phyloP scores from a whole-genome alignment of 2,329 filamentous ascomycete genomes.

The Periconia macrospinosa region DNA sequence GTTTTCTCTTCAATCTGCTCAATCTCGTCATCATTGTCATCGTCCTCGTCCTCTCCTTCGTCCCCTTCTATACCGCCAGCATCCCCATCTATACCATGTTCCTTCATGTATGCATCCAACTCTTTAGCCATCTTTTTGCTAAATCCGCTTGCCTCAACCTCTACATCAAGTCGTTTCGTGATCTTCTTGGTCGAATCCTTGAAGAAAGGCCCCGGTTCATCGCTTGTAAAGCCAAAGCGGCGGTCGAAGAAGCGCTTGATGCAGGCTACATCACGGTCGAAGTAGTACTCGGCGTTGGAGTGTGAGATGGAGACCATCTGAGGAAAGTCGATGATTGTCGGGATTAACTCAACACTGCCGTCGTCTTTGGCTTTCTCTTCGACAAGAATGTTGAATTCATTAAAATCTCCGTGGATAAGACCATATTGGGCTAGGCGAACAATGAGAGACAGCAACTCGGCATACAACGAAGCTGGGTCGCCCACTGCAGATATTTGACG shows the following conservation, averaged over 20 bases:
- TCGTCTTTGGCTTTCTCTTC: conserved; percentile 63
- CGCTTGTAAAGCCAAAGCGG: conserved; percentile 83
- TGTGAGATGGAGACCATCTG: conserved; percentile 98
- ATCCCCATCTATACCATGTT: conserved; percentile 62
- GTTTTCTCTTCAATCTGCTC: conserved; percentile 7
- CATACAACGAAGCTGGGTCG: conserved; percentile 82
- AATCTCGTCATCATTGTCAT: conserved; percentile 10
- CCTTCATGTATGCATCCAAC: conserved; percentile 84
- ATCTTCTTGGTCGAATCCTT: conserved; percentile 74
- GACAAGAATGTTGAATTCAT: conserved; percentile 97
- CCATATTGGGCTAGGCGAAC: conserved; percentile 81
- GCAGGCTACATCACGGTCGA: conserved; percentile 92
- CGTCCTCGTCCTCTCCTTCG: conserved; percentile 21
- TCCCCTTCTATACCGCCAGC: conserved; percentile 40
- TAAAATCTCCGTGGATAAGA: conserved; percentile 96
- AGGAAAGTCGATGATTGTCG: conserved; percentile 94
- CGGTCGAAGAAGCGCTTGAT: conserved; percentile 92
- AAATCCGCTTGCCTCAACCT: conserved; percentile 91
- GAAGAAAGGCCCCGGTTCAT: conserved; percentile 82
- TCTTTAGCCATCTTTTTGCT: conserved; percentile 97
- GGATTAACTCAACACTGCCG: conserved; percentile 61
- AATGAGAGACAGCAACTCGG: conserved; percentile 86
- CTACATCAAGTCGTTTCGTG: conserved; percentile 78
- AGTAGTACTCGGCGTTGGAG: conserved; percentile 92
- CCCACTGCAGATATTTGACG: conserved; percentile 84